These are phyloP conservation scores for Hymenoscyphus infarciens DNA, from an alignment of 2,329 filamentous ascomycete genomes.

Conservation along the genomic window DNA sequence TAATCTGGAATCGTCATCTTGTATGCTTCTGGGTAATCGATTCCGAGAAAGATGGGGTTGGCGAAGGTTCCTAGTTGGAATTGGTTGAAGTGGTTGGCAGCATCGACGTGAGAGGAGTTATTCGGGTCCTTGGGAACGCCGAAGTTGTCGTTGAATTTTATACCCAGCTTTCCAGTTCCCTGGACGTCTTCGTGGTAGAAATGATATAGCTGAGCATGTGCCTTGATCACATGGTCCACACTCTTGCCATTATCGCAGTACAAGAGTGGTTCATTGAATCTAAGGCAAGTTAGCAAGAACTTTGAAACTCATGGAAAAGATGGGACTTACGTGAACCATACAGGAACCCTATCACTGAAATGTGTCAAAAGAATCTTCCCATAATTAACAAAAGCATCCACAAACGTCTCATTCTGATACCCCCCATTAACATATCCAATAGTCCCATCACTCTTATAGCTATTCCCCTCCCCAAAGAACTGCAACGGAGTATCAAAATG, in stretches of 20 bases:
- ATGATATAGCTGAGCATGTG: conserved; percentile 46
- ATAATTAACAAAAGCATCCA: conserved; percentile 50
- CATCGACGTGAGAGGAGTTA: conserved; percentile 19
- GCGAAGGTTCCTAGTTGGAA: conserved; percentile 46
- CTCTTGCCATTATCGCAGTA: neutral
- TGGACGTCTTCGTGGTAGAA: conserved; percentile 52
- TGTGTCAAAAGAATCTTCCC: conserved; percentile 48
- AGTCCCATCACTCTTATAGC: no score
- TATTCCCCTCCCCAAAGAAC: conserved; percentile 30
- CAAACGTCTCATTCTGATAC: conserved; percentile 37
- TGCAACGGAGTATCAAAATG: conserved; percentile 48
- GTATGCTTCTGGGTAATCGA: conserved; percentile 47
- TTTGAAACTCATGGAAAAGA: no score
- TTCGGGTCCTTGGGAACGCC: conserved; percentile 43
- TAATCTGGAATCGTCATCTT: conserved; percentile 25
- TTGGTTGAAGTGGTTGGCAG: conserved; percentile 36
- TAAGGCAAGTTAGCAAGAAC: conserved; percentile 41
- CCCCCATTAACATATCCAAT: conserved; percentile 25
- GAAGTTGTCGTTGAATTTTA: conserved; percentile 45
- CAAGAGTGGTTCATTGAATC: conserved; percentile 48
- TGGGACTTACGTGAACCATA: neutral
- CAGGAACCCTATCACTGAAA: conserved; percentile 45
- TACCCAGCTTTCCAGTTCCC: conserved; percentile 45
- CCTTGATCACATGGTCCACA: conserved; percentile 38
- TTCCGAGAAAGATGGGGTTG: conserved; percentile 50